A percentile compares a stretch with the other conserved stretches of the same genome.
phyloP scores from a whole-genome alignment of 2,329 filamentous ascomycete species.

The Leptographium wingfieldii region DNA sequence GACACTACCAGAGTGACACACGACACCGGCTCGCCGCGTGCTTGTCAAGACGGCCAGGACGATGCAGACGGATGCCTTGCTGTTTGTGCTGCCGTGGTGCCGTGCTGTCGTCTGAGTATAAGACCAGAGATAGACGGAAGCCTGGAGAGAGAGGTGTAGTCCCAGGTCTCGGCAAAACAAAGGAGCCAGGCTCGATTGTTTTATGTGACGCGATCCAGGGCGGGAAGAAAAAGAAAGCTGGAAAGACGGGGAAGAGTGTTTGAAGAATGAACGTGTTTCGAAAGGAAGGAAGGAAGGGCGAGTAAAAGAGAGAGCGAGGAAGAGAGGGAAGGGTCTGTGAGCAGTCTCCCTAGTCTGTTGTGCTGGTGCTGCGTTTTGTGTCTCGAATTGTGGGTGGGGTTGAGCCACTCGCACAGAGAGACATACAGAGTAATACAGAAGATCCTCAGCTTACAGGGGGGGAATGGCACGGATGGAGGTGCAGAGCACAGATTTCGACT shows the following conservation, averaged over 20 bases:
- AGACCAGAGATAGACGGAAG: neutral
- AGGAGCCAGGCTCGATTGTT: neutral
- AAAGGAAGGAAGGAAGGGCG: neutral
- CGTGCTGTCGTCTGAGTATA: neutral
- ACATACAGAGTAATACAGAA: neutral
- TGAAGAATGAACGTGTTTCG: neutral
- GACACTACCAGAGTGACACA: neutral
- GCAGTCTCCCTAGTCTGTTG: neutral
- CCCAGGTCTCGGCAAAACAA: neutral
- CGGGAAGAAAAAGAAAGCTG: neutral
- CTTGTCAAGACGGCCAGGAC: neutral
- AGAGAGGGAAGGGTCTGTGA: slow-evolving; percentile 1
- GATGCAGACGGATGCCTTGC: neutral
- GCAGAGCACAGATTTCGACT: neutral
- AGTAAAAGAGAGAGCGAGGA: neutral
- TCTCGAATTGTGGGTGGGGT: slow-evolving; percentile 22
- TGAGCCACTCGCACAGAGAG: neutral
- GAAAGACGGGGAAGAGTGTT: neutral
- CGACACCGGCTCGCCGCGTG: neutral
- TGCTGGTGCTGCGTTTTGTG: slow-evolving; percentile 26
- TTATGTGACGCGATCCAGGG: neutral
- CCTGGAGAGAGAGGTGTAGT: neutral
- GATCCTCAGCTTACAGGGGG: neutral
- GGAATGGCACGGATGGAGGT: neutral
- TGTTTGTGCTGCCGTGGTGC: neutral